These are phyloP conservation scores for Eragrostis curvula DNA, from an alignment of 176 grass and related monocot genomes.

Conservation along the genomic window DNA sequence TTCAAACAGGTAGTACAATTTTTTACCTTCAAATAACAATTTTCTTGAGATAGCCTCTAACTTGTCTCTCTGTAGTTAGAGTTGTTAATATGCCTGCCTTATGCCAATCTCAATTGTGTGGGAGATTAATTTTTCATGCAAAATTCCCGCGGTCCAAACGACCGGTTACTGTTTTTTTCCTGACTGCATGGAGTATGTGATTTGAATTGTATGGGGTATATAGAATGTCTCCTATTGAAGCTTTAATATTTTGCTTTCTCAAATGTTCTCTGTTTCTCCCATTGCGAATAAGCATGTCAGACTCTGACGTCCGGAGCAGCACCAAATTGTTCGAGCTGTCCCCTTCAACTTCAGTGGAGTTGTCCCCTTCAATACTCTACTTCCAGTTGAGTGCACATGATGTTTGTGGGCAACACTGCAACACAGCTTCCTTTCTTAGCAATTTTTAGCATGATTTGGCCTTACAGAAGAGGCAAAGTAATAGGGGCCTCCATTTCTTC, in stretches of 20 bases:
- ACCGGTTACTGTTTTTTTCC: too few species aligned
- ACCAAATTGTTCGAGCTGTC: not conserved
- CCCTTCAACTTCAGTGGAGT: too few species aligned
- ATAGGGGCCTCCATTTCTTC: not conserved
- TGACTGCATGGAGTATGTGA: not conserved
- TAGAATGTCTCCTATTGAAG: not conserved
- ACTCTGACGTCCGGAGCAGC: not conserved
- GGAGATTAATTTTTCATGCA: not conserved
- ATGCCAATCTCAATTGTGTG: not conserved
- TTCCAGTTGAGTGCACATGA: not conserved
- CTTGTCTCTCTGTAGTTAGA: not conserved
- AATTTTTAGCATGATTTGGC: constrained; percentile 4
- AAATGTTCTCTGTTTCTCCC: not conserved
- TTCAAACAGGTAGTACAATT: not conserved
- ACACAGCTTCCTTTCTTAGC: not conserved
- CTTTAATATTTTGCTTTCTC: not conserved
- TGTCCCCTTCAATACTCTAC: too few species aligned
- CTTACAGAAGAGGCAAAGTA: constrained; percentile 6
- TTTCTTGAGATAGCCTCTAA: not conserved
- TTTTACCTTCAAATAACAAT: not conserved
- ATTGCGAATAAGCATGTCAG: not conserved
- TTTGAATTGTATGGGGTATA: not conserved
- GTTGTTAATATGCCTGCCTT: not conserved
- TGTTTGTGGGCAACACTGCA: not conserved
- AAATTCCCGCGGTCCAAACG: not conserved